These are phyloP conservation scores for Fusarium sp. DNA, from an alignment of 2,329 filamentous ascomycete genomes.

Conservation along the genomic window DNA sequence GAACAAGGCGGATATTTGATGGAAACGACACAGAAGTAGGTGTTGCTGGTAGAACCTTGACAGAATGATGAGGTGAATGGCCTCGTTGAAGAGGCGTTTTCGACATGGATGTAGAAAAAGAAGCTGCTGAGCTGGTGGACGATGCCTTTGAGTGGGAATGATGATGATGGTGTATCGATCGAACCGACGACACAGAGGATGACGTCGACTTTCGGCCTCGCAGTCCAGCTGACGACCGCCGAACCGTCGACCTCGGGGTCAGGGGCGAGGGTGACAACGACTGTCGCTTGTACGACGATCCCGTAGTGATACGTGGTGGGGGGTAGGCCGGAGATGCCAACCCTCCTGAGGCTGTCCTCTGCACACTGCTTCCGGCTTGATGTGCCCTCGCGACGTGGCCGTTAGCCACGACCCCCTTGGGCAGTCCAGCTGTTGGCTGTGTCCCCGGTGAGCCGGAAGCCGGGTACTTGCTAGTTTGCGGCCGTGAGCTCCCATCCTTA, in stretches of 20 bases:
- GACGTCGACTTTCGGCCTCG: constrained; percentile 95
- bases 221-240: constrained; percentile 84
- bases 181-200: constrained; percentile 91
- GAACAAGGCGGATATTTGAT: constrained; percentile 85
- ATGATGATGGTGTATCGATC: constrained; percentile 88
- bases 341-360: constrained; percentile 39
- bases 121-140: constrained; percentile 86
- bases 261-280: constrained; percentile 88
- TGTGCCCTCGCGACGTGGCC: constrained; percentile 55
- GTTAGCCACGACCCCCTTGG: constrained; percentile 64
- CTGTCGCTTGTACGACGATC: constrained; percentile 73
- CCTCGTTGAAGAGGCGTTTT: constrained; percentile 73
- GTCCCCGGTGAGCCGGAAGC: constrained; percentile 51
- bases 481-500: constrained; percentile 68
- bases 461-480: constrained; percentile 70
- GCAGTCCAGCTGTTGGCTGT: constrained; percentile 58
- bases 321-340: constrained; percentile 46
- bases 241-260: constrained; percentile 87
- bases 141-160: constrained; percentile 95
- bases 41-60: constrained; percentile 95
- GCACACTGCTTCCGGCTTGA: constrained; percentile 31
- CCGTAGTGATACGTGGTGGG: constrained; percentile 48
- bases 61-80: constrained; percentile 86
- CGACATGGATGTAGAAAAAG: constrained; percentile 76
- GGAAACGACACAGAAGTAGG: constrained; percentile 82